Base-by-base conservation (phyloP, 192 early-diverging fungal species). In the Entomortierella beljakovae region DNA sequence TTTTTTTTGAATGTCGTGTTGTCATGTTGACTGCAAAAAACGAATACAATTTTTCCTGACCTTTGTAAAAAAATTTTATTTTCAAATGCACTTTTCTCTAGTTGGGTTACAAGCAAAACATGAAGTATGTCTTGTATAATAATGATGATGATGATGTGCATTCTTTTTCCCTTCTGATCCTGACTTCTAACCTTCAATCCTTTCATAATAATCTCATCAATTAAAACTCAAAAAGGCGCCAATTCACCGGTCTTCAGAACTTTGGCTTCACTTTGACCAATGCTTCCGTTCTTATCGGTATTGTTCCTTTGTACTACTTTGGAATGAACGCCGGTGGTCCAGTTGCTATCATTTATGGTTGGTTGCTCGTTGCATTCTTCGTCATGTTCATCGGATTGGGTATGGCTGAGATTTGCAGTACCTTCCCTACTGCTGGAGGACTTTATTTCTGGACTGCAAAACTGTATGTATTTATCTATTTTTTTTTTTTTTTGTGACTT, bases 391-490 rank as follows among this genome's bases (percentile, higher is more conserved):
- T 46, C 20, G 43, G 43, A 20, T 46, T 46, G 25, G 81, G 81
- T 22, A 66, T 88, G 61, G 87, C 85, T 34, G 83, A 88, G 74
- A 88, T 88, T 53, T 85, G 84, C 57, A 68, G 61, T 53, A 82
- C 86, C 38, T 87, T 73, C 40, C 84, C 86, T 29, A 85, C 86
- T 25, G 81, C 84, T 22, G 84, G 84, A 35, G 81, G 63, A 13
- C 58, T 75, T 25, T 75, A 75, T 58, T 75, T 64, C 26, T 75
- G 72, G 72, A 75, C 72, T 11, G 72, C 72, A 3, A 75, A 66
- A 57, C 40, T 75, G 69, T 70, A 70, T 23, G 68, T 61, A n/a
- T 23, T 23, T 37, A 8, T 58, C 32, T 3, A 3, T 37, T 58
- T 58, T 20, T 1, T 5, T 49, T 23, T 34, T 59, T 59, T 59